phyloP scores from a whole-genome alignment of 306 rosid species.

The Senna siamea region DNA sequence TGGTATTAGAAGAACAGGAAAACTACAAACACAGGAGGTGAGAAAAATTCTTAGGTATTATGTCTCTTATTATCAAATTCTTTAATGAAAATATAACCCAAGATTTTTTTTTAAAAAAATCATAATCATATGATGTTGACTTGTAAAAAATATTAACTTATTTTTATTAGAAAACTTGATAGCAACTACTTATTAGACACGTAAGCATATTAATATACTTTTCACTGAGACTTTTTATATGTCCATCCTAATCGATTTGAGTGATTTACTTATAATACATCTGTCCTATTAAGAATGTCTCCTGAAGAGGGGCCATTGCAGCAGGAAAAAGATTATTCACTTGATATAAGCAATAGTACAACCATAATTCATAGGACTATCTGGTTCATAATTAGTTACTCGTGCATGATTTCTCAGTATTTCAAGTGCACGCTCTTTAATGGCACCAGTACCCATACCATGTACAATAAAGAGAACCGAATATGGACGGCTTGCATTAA shows the following conservation, averaged over 20 bases:
- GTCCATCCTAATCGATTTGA: neutral
- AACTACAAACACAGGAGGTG: too few species aligned
- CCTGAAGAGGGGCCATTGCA: constrained; percentile 22
- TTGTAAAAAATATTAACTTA: too few species aligned
- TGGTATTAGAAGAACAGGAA: too few species aligned
- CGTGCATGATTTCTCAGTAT: constrained; percentile 68
- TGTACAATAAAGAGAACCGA: constrained; percentile 85
- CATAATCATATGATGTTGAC: too few species aligned
- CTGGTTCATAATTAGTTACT: constrained; percentile 71
- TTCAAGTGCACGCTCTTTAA: constrained; percentile 69
- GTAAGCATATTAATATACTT: neutral
- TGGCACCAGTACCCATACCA: constrained; percentile 91
- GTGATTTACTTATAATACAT: too few species aligned
- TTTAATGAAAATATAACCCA: too few species aligned
- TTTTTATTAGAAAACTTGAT: too few species aligned
- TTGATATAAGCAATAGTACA: constrained; percentile 90
- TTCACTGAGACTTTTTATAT: too few species aligned
- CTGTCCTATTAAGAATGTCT: neutral
- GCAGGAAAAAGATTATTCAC: constrained; percentile 36
- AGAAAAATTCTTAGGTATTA: too few species aligned
- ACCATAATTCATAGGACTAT: constrained; percentile 80
- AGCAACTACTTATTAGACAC: neutral
- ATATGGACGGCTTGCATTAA: constrained; percentile 57
- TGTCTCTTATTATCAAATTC: too few species aligned
- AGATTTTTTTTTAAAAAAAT: too few species aligned